A percentile compares a stretch with the other conserved stretches of the same genome.
These are phyloP conservation scores for Athelia psychrophila DNA, from an alignment of 1,284 basidiomycete species.

Conservation along the genomic window DNA sequence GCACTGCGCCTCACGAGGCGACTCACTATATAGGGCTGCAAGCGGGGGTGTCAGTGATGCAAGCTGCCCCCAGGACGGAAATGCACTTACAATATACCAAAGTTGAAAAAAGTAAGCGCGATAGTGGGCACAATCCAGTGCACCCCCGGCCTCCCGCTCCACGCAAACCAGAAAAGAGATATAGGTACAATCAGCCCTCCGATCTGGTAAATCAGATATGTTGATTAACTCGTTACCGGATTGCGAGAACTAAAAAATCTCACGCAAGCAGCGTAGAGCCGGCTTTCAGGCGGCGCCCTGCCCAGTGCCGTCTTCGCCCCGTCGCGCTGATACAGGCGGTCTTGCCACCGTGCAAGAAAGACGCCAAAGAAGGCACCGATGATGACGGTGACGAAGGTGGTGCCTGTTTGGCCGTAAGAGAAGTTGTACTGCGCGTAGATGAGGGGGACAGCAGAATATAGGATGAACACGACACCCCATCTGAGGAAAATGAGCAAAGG, in stretches of 20 bases:
- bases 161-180: background rate
- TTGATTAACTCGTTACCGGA: background rate
- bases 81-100: background rate
- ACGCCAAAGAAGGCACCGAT: background rate
- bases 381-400: background rate
- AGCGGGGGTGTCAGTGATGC: background rate
- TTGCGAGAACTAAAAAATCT: background rate
- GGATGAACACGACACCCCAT: constrained; percentile 1
- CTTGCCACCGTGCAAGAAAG: background rate
- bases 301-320: background rate
- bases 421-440: background rate
- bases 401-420: background rate
- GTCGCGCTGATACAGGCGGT: background rate
- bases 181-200: background rate
- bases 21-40: background rate
- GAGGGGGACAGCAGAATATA: background rate
- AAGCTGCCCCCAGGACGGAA: background rate
- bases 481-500: background rate
- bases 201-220: background rate
- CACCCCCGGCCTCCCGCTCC: background rate
- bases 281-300: background rate
- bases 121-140: background rate
- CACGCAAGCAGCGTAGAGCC: background rate
- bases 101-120: background rate
- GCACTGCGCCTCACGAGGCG: background rate